phyloP scores from a whole-genome alignment of 345 rosid genomes.

The Boechera retrofracta region DNA sequence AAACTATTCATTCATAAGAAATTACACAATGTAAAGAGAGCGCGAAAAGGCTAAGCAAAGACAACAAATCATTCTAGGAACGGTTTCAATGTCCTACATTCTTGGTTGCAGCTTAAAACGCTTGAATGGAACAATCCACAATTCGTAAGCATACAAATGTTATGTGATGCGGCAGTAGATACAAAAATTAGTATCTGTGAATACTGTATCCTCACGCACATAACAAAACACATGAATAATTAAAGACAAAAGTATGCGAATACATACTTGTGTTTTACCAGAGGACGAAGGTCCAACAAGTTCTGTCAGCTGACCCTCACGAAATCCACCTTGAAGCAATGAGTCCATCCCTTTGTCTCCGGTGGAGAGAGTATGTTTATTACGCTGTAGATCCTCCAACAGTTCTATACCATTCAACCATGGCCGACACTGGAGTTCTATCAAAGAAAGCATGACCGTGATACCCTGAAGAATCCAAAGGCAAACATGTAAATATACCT shows the following conservation, averaged over 20 bases:
- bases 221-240: not conserved
- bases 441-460: slow-evolving; percentile 52
- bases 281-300: slow-evolving; percentile 87
- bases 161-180: not conserved
- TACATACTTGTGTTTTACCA: slow-evolving; percentile 86
- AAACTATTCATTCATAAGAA: slow-evolving; percentile 49
- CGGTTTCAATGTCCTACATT: not conserved
- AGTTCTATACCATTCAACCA: slow-evolving; percentile 67
- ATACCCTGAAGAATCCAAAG: slow-evolving; percentile 54
- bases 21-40: slow-evolving; percentile 30
- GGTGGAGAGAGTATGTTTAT: slow-evolving; percentile 56
- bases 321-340: slow-evolving; percentile 71
- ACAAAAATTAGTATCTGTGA: not conserved
- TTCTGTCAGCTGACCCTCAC: slow-evolving; percentile 75
- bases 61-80: slow-evolving; percentile 4
- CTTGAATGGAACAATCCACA: slow-evolving; percentile 19
- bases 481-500: not conserved
- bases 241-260: not conserved
- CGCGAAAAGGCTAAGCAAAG: not conserved
- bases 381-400: slow-evolving; percentile 56
- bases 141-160: not conserved
- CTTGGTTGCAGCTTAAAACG: not conserved
- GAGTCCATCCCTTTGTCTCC: slow-evolving; percentile 69
- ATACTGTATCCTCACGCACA: not conserved
- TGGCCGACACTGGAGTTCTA: slow-evolving; percentile 57